These are phyloP conservation scores for Lophiostoma macrostomum DNA, from an alignment of 495 filamentous ascomycete genomes.

Conservation along the genomic window DNA sequence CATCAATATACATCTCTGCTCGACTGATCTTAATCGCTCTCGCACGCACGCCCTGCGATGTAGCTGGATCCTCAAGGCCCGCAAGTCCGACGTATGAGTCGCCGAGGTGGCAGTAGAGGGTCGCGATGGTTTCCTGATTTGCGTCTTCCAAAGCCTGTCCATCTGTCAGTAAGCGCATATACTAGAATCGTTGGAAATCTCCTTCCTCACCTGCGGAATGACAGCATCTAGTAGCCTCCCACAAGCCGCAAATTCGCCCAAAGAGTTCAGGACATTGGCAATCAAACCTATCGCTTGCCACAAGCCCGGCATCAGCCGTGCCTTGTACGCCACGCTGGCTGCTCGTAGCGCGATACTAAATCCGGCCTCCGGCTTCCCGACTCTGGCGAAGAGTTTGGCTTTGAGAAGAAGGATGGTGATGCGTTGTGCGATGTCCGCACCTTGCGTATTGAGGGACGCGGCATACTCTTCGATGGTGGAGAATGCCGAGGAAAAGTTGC, in stretches of 20 bases:
- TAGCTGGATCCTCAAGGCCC: constrained; percentile 44
- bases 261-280: constrained; percentile 62
- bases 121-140: constrained; percentile 60
- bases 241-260: constrained; percentile 74
- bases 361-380: constrained; percentile 71
- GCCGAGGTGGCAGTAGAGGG: constrained; percentile 70
- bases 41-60: constrained; percentile 11
- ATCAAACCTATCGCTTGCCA: constrained; percentile 75
- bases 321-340: constrained; percentile 69
- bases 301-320: constrained; percentile 66
- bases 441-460: constrained; percentile 61
- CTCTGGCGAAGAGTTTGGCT: constrained; percentile 65
- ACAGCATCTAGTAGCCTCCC: constrained; percentile 64
- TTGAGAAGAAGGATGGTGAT: constrained; percentile 75
- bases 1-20: constrained; percentile 30
- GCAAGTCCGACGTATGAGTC: constrained; percentile 85
- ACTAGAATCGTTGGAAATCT: not conserved
- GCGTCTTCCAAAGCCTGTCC: constrained; percentile 64
- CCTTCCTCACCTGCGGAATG: constrained; percentile 60
- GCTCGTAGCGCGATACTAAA: constrained; percentile 82
- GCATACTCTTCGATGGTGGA: constrained; percentile 64
- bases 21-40: constrained; percentile 29
- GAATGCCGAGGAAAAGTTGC: constrained; percentile 63
- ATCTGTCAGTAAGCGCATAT: not conserved
- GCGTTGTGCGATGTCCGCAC: constrained; percentile 71